Base-by-base conservation (phyloP, 176 grass and related monocot species). In the Coix lacrymajobi region DNA sequence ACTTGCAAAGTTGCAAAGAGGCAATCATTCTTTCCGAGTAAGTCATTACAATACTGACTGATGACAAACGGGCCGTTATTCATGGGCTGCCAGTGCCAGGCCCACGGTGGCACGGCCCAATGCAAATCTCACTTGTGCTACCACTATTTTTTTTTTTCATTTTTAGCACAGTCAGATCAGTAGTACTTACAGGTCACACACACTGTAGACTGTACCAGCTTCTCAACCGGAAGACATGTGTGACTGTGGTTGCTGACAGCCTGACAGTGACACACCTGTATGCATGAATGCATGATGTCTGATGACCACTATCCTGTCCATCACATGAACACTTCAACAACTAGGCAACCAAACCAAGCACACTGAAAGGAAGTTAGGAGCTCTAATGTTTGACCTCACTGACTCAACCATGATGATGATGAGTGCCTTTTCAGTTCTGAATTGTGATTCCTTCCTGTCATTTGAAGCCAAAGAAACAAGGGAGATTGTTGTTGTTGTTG, bases 361-460 rank as follows among this genome's bases (percentile, higher is more conserved):
- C 32, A 19, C 19, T 51, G 16, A 17, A 28, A 65, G 15, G 28
- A 74, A 24, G 31, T 24, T 26, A 60, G n/a, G n/a, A 52, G 37
- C 73, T 57, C 49, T 37, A 32, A 33, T 6, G 56, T 56, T 24
- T 74, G 71, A 52, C 11, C 44, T 73, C 16, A 73, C 28, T 32
- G 52, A 57, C 52, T 32, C 40, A 46, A 72, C 14, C 13, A 72
- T 19, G 40, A 70, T 34, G 29, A 26, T 71, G 8, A 5, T 38
- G 1, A 12, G 20, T 30, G 26, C 28, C 57, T 22, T 56, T 72
- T 15, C n/a, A 17, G 36, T 56, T 24, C n/a, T 60, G 56, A 26
- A 60, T 52, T 28, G 49, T 68, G 48, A 89, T 66, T 74, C 69
- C 41, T 86, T 84, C 61, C 60, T 60, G 58, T 37, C 32, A 69